Evolutionary conservation across 176 grass and related monocot species (phyloP).

Genomic region (Eremochloa ophiuroides): DNA sequence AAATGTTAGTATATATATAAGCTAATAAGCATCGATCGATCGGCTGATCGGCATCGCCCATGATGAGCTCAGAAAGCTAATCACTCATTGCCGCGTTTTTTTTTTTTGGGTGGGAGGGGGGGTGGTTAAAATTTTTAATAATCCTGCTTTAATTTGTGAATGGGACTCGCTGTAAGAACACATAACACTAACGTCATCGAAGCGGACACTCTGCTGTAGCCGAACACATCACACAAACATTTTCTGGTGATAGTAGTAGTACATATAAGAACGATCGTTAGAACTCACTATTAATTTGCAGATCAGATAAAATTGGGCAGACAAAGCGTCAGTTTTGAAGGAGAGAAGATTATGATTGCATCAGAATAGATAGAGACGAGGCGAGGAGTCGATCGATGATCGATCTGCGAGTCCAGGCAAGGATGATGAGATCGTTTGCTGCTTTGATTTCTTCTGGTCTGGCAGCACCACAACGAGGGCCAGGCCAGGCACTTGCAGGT

Average conservation of each 20-base stretch:
- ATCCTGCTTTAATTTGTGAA: no score
- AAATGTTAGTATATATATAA: not conserved
- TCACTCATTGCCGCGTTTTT: not conserved
- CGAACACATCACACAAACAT: no score
- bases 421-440: constrained; percentile 5
- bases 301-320: not conserved
- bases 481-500: not conserved
- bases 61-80: constrained; percentile 9
- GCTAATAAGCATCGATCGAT: not conserved
- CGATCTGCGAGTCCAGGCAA: constrained; percentile 11
- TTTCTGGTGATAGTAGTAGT: not conserved
- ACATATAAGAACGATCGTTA: not conserved
- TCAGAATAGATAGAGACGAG: not conserved
- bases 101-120: no score
- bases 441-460: not conserved
- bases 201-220: no score
- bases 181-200: no score
- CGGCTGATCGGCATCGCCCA: not conserved
- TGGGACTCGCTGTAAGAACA: not conserved
- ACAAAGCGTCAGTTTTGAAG: not conserved
- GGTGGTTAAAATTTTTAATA: no score
- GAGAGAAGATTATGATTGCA: not conserved
- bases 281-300: not conserved
- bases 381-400: not conserved
- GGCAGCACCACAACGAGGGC: constrained; percentile 4